Evolutionary conservation across 306 rosid species (phyloP).

Genomic region (Quercus cerris): DNA sequence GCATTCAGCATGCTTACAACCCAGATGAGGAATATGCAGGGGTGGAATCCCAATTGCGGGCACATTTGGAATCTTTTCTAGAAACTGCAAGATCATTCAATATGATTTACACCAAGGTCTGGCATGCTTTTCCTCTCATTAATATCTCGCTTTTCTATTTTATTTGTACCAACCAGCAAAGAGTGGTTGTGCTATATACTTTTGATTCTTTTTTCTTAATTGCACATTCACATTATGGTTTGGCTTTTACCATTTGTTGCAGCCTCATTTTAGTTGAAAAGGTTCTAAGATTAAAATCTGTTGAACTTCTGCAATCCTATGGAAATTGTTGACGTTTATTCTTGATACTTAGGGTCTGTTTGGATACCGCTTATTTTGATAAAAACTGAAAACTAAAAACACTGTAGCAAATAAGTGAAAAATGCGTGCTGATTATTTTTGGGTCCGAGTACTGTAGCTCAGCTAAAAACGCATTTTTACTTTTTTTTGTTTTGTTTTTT

Average conservation of each 20-base stretch:
- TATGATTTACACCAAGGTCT: slow-evolving; percentile 85
- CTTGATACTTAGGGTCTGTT: not conserved
- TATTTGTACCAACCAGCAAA: not conserved
- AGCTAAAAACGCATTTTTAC: too few relatives aligned
- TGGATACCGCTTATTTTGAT: too few relatives aligned
- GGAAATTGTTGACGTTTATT: not conserved
- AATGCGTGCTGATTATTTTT: too few relatives aligned
- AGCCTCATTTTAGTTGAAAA: slow-evolving; percentile 2
- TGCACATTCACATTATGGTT: not conserved
- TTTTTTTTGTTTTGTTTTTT: too few relatives aligned
- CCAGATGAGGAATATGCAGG: slow-evolving; percentile 87
- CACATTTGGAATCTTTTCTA: slow-evolving; percentile 83
- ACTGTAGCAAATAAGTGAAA: too few relatives aligned
- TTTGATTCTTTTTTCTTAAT: not conserved
- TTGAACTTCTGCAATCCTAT: not conserved
- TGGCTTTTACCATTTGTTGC: not conserved
- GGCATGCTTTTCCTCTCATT: slow-evolving; percentile 3
- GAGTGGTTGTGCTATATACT: not conserved
- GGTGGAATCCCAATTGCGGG: slow-evolving; percentile 82
- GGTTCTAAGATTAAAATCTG: not conserved
- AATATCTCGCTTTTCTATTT: not conserved
- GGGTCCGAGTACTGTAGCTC: too few relatives aligned
- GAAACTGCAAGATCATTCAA: slow-evolving; percentile 95
- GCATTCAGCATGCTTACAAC: slow-evolving; percentile 78
- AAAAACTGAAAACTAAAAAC: too few relatives aligned